A percentile compares a stretch with the other conserved stretches of the same genome.
These are phyloP conservation scores for Fusarium sp. DNA, from an alignment of 2,329 filamentous ascomycete species.

Conservation along the genomic window DNA sequence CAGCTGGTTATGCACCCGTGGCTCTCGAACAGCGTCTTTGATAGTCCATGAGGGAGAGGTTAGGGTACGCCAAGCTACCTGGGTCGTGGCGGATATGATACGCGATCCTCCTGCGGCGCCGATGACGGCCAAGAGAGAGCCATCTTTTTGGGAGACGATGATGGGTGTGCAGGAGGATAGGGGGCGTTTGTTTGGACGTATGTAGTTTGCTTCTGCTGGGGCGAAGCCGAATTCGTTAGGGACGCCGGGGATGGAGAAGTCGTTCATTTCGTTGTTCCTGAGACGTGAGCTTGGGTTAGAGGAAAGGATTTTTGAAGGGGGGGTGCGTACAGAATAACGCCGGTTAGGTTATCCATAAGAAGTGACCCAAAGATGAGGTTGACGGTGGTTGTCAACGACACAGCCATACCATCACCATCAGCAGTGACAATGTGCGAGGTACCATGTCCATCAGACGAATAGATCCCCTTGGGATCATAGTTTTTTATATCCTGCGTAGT, in stretches of 20 bases:
- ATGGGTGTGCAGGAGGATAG: constrained; percentile 84
- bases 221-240: constrained; percentile 87
- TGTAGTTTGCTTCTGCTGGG: constrained; percentile 81
- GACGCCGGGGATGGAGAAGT: constrained; percentile 84
- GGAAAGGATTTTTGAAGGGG: constrained; percentile 46
- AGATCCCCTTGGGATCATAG: constrained; percentile 76
- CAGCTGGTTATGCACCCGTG: constrained; percentile 83
- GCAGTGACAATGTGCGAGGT: constrained; percentile 78
- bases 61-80: constrained; percentile 76
- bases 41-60: constrained; percentile 66
- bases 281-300: not conserved
- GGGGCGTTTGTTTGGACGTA: constrained; percentile 82
- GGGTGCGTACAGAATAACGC: constrained; percentile 73
- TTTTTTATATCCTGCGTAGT: constrained; percentile 74
- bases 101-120: constrained; percentile 83
- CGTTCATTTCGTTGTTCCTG: constrained; percentile 72
- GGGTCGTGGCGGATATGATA: constrained; percentile 83
- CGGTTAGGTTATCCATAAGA: constrained; percentile 81
- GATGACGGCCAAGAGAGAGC: constrained; percentile 71
- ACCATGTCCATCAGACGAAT: constrained; percentile 74
- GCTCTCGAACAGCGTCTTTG: constrained; percentile 68
- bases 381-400: constrained; percentile 85
- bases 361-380: constrained; percentile 86
- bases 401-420: constrained; percentile 76
- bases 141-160: constrained; percentile 72